Conservation (phyloP, 2,329 filamentous ascomycete species). For the Fusarium succisae region DNA sequence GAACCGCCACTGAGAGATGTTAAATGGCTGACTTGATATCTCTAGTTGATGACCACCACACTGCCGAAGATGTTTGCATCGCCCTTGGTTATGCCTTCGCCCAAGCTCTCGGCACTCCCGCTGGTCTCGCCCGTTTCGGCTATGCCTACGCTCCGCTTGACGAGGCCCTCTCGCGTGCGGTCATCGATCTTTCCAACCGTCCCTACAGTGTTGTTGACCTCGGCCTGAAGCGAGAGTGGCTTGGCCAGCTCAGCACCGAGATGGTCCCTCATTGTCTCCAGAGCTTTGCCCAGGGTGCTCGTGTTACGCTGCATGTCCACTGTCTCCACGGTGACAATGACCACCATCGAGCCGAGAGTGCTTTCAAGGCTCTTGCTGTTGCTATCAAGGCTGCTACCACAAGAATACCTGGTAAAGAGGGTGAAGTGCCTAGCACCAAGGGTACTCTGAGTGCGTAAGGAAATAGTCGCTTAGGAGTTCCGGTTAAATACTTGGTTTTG, state of each 20-base stretch:
- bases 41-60: constrained; percentile 97
- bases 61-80: constrained; percentile 93
- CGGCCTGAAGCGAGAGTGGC: constrained; percentile 88
- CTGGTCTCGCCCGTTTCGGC: constrained; percentile 89
- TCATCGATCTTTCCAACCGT: constrained; percentile 93
- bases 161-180: constrained; percentile 91
- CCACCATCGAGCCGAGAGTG: constrained; percentile 94
- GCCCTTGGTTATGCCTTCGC: constrained; percentile 89
- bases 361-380: constrained; percentile 94
- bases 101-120: constrained; percentile 77
- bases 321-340: constrained; percentile 92
- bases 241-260: constrained; percentile 91
- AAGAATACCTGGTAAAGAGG: constrained; percentile 80
- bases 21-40: constrained; percentile 22
- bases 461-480: constrained; percentile 32
- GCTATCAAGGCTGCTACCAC: constrained; percentile 82
- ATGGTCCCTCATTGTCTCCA: constrained; percentile 97
- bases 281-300: constrained; percentile 90
- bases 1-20: neutral
- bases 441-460: constrained; percentile 76
- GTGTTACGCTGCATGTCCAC: constrained; percentile 94
- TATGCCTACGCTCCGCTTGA: constrained; percentile 93
- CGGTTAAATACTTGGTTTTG: constrained; percentile 23
- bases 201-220: constrained; percentile 87
- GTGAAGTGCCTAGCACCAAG: constrained; percentile 96